Base-by-base conservation (phyloP, 2,329 filamentous ascomycete species). In the Aureobasidium namibiae region DNA sequence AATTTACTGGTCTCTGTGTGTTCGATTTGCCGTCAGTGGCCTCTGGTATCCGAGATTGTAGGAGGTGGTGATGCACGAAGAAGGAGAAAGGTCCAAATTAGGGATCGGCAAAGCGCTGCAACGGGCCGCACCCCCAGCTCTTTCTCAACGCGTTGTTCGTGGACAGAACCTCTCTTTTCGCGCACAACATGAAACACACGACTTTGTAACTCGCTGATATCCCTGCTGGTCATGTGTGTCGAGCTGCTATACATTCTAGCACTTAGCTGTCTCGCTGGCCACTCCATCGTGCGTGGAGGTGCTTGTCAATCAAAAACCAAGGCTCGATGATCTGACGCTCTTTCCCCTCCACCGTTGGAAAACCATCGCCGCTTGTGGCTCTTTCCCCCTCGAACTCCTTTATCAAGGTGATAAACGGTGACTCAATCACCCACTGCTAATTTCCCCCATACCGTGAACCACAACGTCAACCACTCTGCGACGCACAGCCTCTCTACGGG, bases 341-440 rank as follows among this genome's bases (percentile, higher is more conserved):
- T 38, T 38, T 16, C 23, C 23, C 29, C 26, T 26, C 33, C 41
- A n/a, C 53, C 53, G 53, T 56, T 56, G 10, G 13, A 18, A 23
- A 23, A 41, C 33, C 46, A 56, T 46, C 41, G 34, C 41, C 53
- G 16, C 41, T 26, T 46, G 14, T 45, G 41, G 13, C 41, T 18
- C 8, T 38, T 41, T 29, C 31, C 39, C 18, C 41, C 41, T 42
- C 41, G 4, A 26, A 38, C 53, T 46, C 53, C 41, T 38, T 42
- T 56, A 46, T 56, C 52, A 44, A 56, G 18, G 52, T 44, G n/a
- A 4, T 5, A n/a, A 54, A 54, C 50, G 50, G 36, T 42, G 50
- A 36, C 50, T 42, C 11, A 24, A 42, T 54, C 31, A 24, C 50
- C 24, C 23, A 39, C 29, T 54, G 38, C 16, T 54, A n/a, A 54